Evolutionary conservation across 1,284 basidiomycete species (phyloP).

Genomic region (Boletellus sp.): DNA sequence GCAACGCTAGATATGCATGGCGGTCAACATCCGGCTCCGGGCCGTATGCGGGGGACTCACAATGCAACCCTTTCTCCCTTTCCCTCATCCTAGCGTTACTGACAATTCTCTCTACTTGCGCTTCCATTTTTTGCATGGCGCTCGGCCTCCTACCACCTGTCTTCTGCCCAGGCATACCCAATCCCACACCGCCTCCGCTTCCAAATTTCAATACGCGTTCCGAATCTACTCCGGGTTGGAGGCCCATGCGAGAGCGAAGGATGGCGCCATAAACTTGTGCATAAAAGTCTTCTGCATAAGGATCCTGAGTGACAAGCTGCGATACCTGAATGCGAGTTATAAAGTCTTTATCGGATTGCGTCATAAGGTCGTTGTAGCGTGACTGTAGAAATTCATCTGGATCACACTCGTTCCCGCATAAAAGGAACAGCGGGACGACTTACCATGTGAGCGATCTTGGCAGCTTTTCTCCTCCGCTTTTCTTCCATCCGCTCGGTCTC

Average conservation of each 20-base stretch:
- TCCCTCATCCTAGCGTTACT: constrained; percentile 86
- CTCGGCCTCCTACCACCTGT: constrained; percentile 74
- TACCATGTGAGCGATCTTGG: constrained; percentile 86
- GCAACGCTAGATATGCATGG: constrained; percentile 47
- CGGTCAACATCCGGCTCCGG: constrained; percentile 9
- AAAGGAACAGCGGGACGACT: constrained; percentile 6
- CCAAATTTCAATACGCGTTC: constrained; percentile 82
- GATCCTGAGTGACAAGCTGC: constrained; percentile 93
- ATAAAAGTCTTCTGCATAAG: constrained; percentile 97
- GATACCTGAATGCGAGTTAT: constrained; percentile 99
- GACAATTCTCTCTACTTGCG: constrained; percentile 96
- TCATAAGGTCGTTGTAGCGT: constrained; percentile 98
- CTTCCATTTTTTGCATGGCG: constrained; percentile 96
- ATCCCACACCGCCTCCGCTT: constrained; percentile 78
- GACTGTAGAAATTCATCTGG: constrained; percentile 49
- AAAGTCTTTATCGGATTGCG: constrained; percentile 98
- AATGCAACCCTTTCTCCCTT: constrained; percentile 72
- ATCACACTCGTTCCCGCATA: not conserved
- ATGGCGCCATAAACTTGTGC: constrained; percentile 93
- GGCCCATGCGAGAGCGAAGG: constrained; percentile 71
- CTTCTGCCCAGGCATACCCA: constrained; percentile 51
- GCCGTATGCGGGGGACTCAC: constrained; percentile 38
- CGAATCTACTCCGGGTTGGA: constrained; percentile 52
- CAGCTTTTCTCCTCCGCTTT: constrained; percentile 72
- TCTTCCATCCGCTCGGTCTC: constrained; percentile 86